Percentiles rank a stretch among this genome's conserved stretches.
These are phyloP conservation scores for Diaporthe ampelina DNA, from an alignment of 2,329 filamentous ascomycete species.

Conservation along the genomic window DNA sequence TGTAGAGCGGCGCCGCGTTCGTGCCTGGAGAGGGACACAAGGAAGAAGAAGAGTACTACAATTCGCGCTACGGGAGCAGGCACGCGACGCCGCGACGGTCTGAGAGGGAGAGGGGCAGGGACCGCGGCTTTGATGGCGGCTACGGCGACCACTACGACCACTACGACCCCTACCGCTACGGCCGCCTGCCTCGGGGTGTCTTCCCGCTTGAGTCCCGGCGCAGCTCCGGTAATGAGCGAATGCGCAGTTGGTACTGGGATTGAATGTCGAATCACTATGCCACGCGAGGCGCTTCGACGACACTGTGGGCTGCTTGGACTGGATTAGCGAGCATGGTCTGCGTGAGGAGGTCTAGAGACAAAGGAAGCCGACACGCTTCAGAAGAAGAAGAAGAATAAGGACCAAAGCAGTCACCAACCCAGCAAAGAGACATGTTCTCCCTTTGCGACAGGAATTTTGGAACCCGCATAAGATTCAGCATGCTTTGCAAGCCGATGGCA, in stretches of 20 bases:
- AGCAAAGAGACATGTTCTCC: not conserved
- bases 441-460: not conserved
- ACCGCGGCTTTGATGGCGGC: not conserved
- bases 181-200: not conserved
- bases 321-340: not conserved
- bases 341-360: not conserved
- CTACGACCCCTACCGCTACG: not conserved
- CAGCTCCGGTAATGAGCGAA: slow-evolving; percentile 18
- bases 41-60: not conserved
- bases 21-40: not conserved
- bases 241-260: not conserved
- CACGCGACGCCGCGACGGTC: not conserved
- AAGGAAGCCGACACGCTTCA: not conserved
- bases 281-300: not conserved
- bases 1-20: slow-evolving; percentile 51
- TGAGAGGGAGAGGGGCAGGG: not conserved
- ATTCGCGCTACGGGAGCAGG: not conserved
- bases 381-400: not conserved
- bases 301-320: not conserved
- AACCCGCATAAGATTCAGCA: not conserved
- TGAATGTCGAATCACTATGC: not conserved
- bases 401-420: not conserved
- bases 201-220: slow-evolving; percentile 12
- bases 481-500: too few species aligned
- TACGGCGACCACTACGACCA: not conserved